phyloP scores from a whole-genome alignment of 768 basidiomycete species.

The Strobilomyces confusus region DNA sequence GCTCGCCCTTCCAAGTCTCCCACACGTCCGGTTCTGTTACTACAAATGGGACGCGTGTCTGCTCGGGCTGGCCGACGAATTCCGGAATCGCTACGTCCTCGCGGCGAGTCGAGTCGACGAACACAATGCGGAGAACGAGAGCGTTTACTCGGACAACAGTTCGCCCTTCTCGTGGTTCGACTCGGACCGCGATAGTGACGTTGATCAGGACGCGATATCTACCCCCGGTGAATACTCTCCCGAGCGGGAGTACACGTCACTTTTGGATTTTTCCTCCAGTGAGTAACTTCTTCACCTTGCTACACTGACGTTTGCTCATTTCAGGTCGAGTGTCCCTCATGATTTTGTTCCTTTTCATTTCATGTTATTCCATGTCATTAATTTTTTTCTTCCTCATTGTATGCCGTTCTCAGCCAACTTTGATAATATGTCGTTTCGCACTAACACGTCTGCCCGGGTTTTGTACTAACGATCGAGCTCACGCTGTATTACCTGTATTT shows the following conservation, averaged over 20 bases:
- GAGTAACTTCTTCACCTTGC: not conserved
- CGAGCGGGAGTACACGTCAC: not conserved
- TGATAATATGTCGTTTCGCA: not conserved
- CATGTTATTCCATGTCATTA: not conserved
- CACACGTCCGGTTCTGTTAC: conserved; percentile 10
- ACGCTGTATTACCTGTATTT: not conserved
- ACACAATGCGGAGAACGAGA: too few species aligned
- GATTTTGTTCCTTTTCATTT: not conserved
- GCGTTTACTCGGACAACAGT: not conserved
- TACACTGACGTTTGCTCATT: not conserved
- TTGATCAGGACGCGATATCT: not conserved
- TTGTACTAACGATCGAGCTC: conserved; percentile 10
- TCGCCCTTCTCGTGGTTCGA: not conserved
- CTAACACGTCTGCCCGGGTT: conserved; percentile 1
- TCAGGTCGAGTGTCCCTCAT: not conserved
- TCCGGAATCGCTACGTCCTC: not conserved
- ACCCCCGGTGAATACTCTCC: too few species aligned
- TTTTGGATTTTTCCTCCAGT: conserved; percentile 1
- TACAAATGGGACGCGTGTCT: conserved; percentile 21
- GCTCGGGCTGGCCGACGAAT: conserved; percentile 11
- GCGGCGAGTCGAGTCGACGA: not conserved
- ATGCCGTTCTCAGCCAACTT: not conserved
- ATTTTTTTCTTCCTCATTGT: not conserved
- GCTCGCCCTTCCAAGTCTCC: conserved; percentile 1
- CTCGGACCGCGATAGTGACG: not conserved